Base-by-base conservation (phyloP, 768 basidiomycete genomes). In the Tricholoma bakamatsutake region DNA sequence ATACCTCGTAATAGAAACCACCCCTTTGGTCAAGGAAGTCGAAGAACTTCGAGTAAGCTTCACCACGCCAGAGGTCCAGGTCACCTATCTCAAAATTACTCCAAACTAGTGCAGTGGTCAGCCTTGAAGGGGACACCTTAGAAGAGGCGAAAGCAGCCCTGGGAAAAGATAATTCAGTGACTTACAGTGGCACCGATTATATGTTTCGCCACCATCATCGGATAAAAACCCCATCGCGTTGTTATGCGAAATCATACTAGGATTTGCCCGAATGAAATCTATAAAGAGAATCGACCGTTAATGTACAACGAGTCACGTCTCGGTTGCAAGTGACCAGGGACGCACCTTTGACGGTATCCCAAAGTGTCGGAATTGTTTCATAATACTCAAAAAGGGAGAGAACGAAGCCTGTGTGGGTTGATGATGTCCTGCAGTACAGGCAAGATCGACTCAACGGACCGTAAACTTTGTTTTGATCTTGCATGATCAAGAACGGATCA, bases 11-110 rank as follows among this genome's bases (percentile, higher is more conserved):
- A 68, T 93, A 94, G 68, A 94, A 93, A 13, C 93, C 93, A 53
- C 93, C 93, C 42, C 77, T 76, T 53, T 78, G 65, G 53, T 96
- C 93, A 17, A 96, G 76, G 67, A 81, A 82, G 43, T 93, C 85
- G 61, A 95, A 96, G 75, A 83, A 96, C 61, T 87, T 82, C 56
- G 73, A 75, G 67, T 97, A 97, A 3, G 86, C 84, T 57, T 93
- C 85, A 12, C 85, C 72, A 61, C 93, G 78, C 90, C 90, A 94
- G 57, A 95, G 81, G 57, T 90, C 84, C 57, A 95, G 78, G 63
- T 85, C 80, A 5, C 79, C 93, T 57, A 97, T 96, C 68, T 96
- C 93, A 63, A 96, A 96, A 69, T 94, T 97, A 61, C 85, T 90
- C 92, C 92, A 94, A 75, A 91, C 90, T 91, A 53, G 9, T 24